These are phyloP conservation scores for Claviceps humidiphila DNA, from an alignment of 2,329 filamentous ascomycete species.

Conservation along the genomic window DNA sequence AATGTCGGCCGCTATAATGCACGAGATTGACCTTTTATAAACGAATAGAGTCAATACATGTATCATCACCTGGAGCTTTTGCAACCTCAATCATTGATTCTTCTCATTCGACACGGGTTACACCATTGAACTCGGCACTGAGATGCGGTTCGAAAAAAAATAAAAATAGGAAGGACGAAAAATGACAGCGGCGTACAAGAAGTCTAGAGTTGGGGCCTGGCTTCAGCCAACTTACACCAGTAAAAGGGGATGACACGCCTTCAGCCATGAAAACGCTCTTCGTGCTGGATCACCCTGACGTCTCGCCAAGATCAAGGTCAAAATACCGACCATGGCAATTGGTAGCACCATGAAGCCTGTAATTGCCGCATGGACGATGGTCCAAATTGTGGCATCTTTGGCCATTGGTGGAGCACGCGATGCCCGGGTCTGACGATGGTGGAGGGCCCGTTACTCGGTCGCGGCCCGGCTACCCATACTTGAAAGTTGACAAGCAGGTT, in stretches of 20 bases:
- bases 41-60: background rate
- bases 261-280: slow-evolving; percentile 4
- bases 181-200: background rate
- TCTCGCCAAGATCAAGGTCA: slow-evolving; percentile 3
- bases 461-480: slow-evolving; percentile 1
- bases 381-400: slow-evolving; percentile 4
- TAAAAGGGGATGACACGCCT: slow-evolving; percentile 3
- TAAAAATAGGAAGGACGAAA: background rate
- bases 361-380: slow-evolving; percentile 5
- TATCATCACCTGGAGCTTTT: background rate
- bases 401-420: background rate
- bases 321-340: slow-evolving; percentile 2
- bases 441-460: background rate
- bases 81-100: background rate
- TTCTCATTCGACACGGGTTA: no score
- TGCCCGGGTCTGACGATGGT: background rate
- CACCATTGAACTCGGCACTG: no score
- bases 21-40: slow-evolving; percentile 4
- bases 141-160: no score
- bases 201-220: background rate
- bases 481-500: background rate
- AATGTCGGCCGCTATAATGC: slow-evolving; percentile 5
- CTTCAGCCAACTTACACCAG: slow-evolving; percentile 3
- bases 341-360: slow-evolving; percentile 6
- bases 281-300: slow-evolving; percentile 4